Base-by-base conservation (phyloP, 2,329 filamentous ascomycete species). In the Xylaria sp. region DNA sequence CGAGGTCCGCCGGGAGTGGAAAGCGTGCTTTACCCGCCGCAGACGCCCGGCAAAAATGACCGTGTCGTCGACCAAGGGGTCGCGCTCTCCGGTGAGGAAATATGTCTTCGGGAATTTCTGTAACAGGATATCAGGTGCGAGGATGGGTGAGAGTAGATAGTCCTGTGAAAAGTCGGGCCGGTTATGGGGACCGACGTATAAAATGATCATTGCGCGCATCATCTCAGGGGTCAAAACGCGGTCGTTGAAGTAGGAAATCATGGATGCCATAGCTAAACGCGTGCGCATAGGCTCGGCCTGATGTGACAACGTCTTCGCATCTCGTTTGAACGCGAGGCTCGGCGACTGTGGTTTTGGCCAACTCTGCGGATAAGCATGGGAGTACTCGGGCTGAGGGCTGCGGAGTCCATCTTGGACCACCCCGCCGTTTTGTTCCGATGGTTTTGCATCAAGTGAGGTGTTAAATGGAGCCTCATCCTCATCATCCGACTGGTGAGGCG, bases 151-250 rank as follows among this genome's bases (percentile, higher is more conserved):
- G 2, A 99, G 83, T 0, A 96, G 82, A 69, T 92, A 97, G 71
- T 99, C 93, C 6, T 90, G 91, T 22, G 85, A 85, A 71, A 99
- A 97, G 69, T 97, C 92, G 0, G 94, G 94, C 1, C 92, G 88
- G 71, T 94, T 91, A 69, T 97, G 90, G 0, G 92, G 92, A 0
- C 94, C 94, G 50, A 99, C 90, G 71, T 99, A 99, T 3, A 99
- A 80, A 61, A 99, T 96, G 61, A 99, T 96, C 92, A 99, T 97
- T 59, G 92, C 91, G 26, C 94, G 89, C 89, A 97, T 97, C 91
- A 97, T 96, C 72, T 99, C 94, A 0, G 94, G 93, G 0, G 91
- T 93, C 13, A 99, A 80, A 22, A 99, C 90, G 22, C 94, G 88
- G 71, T 99, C 94, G 71, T 96, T 94, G 72, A 97, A 96, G 74